These are phyloP conservation scores for Lactarius trivialis DNA, from an alignment of 768 basidiomycete genomes.

Conservation along the genomic window DNA sequence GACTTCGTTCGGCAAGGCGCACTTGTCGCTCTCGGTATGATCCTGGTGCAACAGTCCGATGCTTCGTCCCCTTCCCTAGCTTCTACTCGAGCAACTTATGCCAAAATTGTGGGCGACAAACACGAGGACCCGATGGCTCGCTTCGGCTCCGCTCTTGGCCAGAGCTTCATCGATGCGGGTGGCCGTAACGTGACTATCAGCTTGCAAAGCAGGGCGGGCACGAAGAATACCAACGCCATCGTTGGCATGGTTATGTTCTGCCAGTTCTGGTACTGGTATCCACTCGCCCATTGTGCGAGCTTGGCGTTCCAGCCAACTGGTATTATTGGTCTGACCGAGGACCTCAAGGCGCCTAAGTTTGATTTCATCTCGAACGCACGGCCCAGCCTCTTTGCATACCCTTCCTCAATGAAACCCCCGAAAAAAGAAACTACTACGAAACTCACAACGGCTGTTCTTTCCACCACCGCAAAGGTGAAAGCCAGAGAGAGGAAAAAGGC, in stretches of 20 bases:
- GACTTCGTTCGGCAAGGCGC: constrained; percentile 99
- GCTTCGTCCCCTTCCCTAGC: constrained; percentile 78
- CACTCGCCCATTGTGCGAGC: constrained; percentile 87
- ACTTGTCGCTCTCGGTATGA: constrained; percentile 91
- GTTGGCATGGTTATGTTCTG: constrained; percentile 98
- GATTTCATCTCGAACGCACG: constrained; percentile 86
- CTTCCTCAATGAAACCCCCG: constrained; percentile 74
- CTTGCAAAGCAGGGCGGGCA: constrained; percentile 88
- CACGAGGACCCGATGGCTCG: constrained; percentile 99
- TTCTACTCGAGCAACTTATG: constrained; percentile 75
- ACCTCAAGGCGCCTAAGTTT: constrained; percentile 89
- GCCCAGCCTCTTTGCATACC: constrained; percentile 91
- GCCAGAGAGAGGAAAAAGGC: constrained; percentile 92
- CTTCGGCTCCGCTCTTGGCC: constrained; percentile 92
- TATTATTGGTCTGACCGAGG: constrained; percentile 83
- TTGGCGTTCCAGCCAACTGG: constrained; percentile 94
- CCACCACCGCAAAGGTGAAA: constrained; percentile 95
- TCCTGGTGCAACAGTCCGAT: constrained; percentile 94
- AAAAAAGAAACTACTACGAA: constrained; percentile 91
- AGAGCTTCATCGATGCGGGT: constrained; percentile 96
- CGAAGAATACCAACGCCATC: constrained; percentile 86
- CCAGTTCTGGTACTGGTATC: constrained; percentile 99
- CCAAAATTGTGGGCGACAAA: constrained; percentile 89
- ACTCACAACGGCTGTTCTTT: constrained; percentile 90
- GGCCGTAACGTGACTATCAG: constrained; percentile 95